Evolutionary conservation across 805 yeast species (phyloP).

Genomic region (Torulaspora gathmanii): DNA sequence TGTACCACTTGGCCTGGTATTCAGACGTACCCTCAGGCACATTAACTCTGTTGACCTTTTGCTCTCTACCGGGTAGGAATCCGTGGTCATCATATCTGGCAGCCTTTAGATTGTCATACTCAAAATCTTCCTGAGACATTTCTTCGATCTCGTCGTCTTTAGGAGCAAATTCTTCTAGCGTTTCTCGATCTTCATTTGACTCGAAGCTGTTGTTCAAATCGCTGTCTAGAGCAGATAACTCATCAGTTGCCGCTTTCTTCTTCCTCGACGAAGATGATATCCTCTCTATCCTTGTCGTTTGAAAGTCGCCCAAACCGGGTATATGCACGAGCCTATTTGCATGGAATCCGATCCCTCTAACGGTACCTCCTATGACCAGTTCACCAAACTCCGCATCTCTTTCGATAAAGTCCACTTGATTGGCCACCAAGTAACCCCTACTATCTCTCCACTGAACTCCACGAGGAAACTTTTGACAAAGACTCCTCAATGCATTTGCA

Average conservation of each 20-base stretch:
- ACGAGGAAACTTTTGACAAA: slow-evolving; percentile 85
- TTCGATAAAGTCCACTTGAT: slow-evolving; percentile 42
- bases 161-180: slow-evolving; percentile 57
- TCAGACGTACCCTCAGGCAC: slow-evolving; percentile 76
- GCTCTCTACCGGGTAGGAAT: slow-evolving; percentile 36
- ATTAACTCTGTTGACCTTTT: slow-evolving; percentile 35
- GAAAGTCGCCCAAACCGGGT: slow-evolving; percentile 88
- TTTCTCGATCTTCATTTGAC: slow-evolving; percentile 46
- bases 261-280: slow-evolving; percentile 34
- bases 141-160: slow-evolving; percentile 48
- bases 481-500: slow-evolving; percentile 61
- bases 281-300: slow-evolving; percentile 61
- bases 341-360: slow-evolving; percentile 81
- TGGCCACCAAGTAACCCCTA: slow-evolving; percentile 85
- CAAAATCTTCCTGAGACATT: slow-evolving; percentile 35
- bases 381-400: slow-evolving; percentile 30
- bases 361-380: slow-evolving; percentile 71
- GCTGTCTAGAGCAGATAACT: slow-evolving; percentile 17
- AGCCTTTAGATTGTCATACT: slow-evolving; percentile 30
- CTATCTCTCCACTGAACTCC: slow-evolving; percentile 87
- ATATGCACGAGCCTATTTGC: slow-evolving; percentile 76
- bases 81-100: slow-evolving; percentile 42
- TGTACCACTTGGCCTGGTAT: slow-evolving; percentile 73
- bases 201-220: slow-evolving; percentile 28
- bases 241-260: slow-evolving; percentile 18